Conservation (phyloP, 257 asterid genomes). For the Sherardia arvensis region DNA sequence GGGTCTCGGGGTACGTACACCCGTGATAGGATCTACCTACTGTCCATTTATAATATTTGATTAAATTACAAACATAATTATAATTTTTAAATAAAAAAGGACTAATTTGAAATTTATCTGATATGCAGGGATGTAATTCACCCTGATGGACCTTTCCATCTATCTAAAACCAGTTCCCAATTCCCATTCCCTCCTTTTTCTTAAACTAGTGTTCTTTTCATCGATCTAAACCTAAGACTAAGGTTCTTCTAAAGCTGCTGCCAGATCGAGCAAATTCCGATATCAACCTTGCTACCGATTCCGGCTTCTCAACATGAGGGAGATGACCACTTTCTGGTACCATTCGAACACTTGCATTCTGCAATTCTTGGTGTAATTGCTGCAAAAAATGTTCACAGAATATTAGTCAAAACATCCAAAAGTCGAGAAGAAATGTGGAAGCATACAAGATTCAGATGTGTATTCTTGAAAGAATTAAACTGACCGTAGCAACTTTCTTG, state of each 20-base stretch:
- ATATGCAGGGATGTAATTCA: no score
- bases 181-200: no score
- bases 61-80: no score
- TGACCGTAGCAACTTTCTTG: slow-evolving; percentile 45
- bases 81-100: no score
- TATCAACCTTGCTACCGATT: slow-evolving; percentile 34
- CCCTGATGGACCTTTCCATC: no score
- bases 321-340: slow-evolving; percentile 55
- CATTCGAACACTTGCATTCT: slow-evolving; percentile 35
- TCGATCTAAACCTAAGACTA: no score
- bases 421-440: not conserved
- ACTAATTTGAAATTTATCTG: no score
- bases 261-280: slow-evolving; percentile 32
- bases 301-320: slow-evolving; percentile 73
- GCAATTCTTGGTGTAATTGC: slow-evolving; percentile 44
- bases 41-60: no score
- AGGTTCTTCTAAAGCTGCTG: not conserved
- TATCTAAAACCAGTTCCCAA: no score
- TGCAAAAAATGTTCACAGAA: slow-evolving; percentile 21
- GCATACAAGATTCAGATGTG: not conserved
- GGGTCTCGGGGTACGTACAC: no score
- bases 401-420: not conserved
- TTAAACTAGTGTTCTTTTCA: no score
- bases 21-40: no score
- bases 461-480: slow-evolving; percentile 7